Evolutionary conservation across 306 rosid genomes (phyloP).

Genomic region (Ammopiptanthus mongolicus): DNA sequence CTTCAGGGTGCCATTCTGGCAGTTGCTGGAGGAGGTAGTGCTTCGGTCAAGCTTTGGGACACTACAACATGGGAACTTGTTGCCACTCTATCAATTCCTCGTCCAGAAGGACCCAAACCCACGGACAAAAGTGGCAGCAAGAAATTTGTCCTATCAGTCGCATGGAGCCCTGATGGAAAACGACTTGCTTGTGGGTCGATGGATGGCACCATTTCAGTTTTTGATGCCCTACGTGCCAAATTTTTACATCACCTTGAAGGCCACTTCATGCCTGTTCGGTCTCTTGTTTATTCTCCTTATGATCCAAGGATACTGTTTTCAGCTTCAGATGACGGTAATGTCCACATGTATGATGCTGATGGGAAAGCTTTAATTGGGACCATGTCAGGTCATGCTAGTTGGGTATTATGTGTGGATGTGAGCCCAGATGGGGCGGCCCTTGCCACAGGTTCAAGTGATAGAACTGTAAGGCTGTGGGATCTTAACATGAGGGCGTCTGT

Average conservation of each 20-base stretch:
- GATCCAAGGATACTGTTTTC: conserved; percentile 81
- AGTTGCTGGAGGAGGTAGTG: conserved; percentile 98
- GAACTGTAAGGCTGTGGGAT: conserved; percentile 96
- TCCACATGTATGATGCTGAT: conserved; percentile 94
- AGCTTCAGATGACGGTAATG: conserved; percentile 83
- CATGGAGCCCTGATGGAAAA: conserved; percentile 91
- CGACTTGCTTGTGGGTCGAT: conserved; percentile 89
- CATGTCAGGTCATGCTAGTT: conserved; percentile 91
- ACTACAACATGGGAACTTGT: conserved; percentile 71
- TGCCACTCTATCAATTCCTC: conserved; percentile 81
- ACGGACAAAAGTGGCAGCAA: conserved; percentile 81
- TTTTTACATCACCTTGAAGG: conserved; percentile 94
- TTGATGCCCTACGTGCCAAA: conserved; percentile 69
- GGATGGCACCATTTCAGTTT: conserved; percentile 96
- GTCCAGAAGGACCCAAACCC: conserved; percentile 83
- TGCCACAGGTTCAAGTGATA: conserved; percentile 93
- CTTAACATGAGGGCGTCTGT: conserved; percentile 79
- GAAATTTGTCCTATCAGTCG: conserved; percentile 90
- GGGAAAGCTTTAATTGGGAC: conserved; percentile 71
- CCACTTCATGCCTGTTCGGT: conserved; percentile 89
- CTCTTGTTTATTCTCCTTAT: conserved; percentile 82
- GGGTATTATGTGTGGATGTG: conserved; percentile 88
- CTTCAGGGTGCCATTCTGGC: conserved; percentile 85
- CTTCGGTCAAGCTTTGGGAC: conserved; percentile 94
- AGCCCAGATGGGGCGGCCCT: conserved; percentile 87